phyloP scores from a whole-genome alignment of 1,284 basidiomycete genomes.

The Rhodotorula glutinis region DNA sequence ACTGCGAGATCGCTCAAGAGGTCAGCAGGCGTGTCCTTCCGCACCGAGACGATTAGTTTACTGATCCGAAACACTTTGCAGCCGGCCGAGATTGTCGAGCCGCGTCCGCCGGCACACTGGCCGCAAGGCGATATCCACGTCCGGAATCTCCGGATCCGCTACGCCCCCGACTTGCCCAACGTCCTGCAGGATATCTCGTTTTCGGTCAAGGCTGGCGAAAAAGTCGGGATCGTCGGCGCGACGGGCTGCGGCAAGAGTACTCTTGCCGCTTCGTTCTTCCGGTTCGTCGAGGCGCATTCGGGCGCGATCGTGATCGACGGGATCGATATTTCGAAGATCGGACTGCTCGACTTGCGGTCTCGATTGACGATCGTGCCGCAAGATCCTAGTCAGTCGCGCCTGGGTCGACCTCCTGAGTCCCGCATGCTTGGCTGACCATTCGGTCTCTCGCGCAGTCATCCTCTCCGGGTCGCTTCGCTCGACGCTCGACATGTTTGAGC shows the following conservation, averaged over 20 bases:
- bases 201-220: slow-evolving; percentile 63
- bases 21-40: no score
- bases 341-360: slow-evolving; percentile 77
- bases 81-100: slow-evolving; percentile 54
- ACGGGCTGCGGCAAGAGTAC: slow-evolving; percentile 87
- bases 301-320: slow-evolving; percentile 82
- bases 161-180: slow-evolving; percentile 66
- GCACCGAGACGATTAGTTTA: no score
- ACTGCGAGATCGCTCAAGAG: slow-evolving; percentile 63
- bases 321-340: slow-evolving; percentile 78
- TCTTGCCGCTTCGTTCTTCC: slow-evolving; percentile 87
- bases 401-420: neutral
- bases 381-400: slow-evolving; percentile 53
- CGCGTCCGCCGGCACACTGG: slow-evolving; percentile 72
- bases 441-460: slow-evolving; percentile 51
- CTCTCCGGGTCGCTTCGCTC: slow-evolving; percentile 80
- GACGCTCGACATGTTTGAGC: slow-evolving; percentile 84
- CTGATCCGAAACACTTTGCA: neutral
- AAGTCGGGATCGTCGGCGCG: slow-evolving; percentile 64
- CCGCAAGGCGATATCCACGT: slow-evolving; percentile 62
- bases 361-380: slow-evolving; percentile 85
- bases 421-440: neutral
- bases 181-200: slow-evolving; percentile 68
- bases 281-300: slow-evolving; percentile 83
- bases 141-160: slow-evolving; percentile 63